Evolutionary conservation across 371 early-diverging fungal genomes (phyloP).

Genomic region (Mucor saturninus): DNA sequence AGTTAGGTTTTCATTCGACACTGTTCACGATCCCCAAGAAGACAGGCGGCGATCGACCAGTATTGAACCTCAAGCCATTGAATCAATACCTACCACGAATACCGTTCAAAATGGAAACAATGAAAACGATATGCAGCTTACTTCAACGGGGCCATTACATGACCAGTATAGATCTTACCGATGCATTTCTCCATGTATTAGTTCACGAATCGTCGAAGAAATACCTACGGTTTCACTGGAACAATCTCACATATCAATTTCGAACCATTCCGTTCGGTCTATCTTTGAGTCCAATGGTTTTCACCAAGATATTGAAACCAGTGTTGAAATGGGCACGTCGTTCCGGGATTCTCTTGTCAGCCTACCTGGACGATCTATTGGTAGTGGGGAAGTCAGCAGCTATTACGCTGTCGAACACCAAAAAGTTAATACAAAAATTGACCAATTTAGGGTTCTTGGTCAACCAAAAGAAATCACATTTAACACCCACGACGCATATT

Average conservation of each 20-base stretch:
- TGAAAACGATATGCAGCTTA: slow-evolving; percentile 23
- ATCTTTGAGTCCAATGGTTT: too few relatives aligned
- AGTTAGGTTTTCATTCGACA: slow-evolving; percentile 22
- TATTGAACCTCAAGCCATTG: slow-evolving; percentile 27
- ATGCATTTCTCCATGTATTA: slow-evolving; percentile 30
- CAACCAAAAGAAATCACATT: too few relatives aligned
- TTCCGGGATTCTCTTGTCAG: too few relatives aligned
- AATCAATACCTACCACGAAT: slow-evolving; percentile 21
- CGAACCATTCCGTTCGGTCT: slow-evolving; percentile 4
- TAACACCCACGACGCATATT: too few relatives aligned
- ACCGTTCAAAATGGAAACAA: slow-evolving; percentile 35
- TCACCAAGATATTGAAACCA: too few relatives aligned
- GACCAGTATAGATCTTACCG: slow-evolving; percentile 31
- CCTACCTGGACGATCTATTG: too few relatives aligned
- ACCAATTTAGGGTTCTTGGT: too few relatives aligned
- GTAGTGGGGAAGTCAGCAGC: too few relatives aligned
- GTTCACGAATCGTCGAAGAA: slow-evolving; percentile 17
- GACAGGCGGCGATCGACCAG: slow-evolving; percentile 27
- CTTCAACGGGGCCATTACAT: slow-evolving; percentile 28
- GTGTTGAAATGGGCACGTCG: too few relatives aligned
- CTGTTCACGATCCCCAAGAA: slow-evolving; percentile 32
- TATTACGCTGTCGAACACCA: too few relatives aligned
- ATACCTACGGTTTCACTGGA: slow-evolving; percentile 51
- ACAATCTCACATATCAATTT: slow-evolving; percentile 29
- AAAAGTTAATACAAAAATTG: too few relatives aligned